phyloP scores from a whole-genome alignment of 129 eudicot genomes.

The Helianthus tuberosus region DNA sequence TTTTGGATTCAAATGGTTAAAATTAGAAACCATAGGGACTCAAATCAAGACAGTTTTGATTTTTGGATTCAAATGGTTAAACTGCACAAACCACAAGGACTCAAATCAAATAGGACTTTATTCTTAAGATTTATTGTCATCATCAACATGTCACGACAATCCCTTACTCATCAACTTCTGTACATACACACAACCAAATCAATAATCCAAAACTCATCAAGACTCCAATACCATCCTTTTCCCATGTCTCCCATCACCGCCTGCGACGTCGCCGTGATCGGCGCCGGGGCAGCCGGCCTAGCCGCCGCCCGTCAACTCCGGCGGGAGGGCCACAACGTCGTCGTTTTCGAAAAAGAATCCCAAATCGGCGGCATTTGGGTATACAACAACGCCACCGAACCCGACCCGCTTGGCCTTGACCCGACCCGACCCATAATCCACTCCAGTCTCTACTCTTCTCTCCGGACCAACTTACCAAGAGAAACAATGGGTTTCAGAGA shows the following conservation, averaged over 20 bases:
- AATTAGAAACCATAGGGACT: too few species aligned
- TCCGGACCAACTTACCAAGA: conserved; percentile 82
- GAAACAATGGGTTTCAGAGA: conserved; percentile 82
- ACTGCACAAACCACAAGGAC: too few species aligned
- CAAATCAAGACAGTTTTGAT: too few species aligned
- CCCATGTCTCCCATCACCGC: conserved; percentile 45
- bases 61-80: too few species aligned
- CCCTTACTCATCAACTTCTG: neutral
- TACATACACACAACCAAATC: neutral
- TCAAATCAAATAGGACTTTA: too few species aligned
- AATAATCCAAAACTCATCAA: neutral
- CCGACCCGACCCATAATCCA: conserved; percentile 58
- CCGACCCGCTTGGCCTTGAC: conserved; percentile 66
- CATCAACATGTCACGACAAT: too few species aligned
- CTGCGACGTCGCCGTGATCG: conserved; percentile 80
- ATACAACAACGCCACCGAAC: conserved; percentile 55
- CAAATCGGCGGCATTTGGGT: conserved; percentile 81
- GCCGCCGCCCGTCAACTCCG: conserved; percentile 82
- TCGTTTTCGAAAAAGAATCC: conserved; percentile 64
- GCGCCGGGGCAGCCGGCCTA: conserved; percentile 94
- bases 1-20: too few species aligned
- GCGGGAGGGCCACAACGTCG: conserved; percentile 80
- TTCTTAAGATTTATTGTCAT: too few species aligned
- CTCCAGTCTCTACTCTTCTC: conserved; percentile 78
- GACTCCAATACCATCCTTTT: neutral